A percentile compares a stretch with the other conserved stretches of the same genome.
These are phyloP conservation scores for Leptographium wingfieldii DNA, from an alignment of 2,329 filamentous ascomycete species.

Conservation along the genomic window DNA sequence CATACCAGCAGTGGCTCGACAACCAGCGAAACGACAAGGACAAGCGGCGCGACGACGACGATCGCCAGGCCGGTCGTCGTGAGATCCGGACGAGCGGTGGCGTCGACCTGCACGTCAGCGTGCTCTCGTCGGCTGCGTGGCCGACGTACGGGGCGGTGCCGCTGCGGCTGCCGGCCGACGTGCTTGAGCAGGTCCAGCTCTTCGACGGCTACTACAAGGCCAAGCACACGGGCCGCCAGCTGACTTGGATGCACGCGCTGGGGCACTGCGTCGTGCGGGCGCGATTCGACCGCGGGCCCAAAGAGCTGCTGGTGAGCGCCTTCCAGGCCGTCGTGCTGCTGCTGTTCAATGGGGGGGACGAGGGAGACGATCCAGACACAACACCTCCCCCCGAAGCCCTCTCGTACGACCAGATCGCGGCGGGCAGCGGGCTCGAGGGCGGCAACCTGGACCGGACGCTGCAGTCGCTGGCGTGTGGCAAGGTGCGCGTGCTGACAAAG, in stretches of 20 bases:
- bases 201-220: conserved; percentile 79
- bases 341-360: conserved; percentile 64
- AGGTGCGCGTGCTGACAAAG: conserved; percentile 72
- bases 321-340: conserved; percentile 87
- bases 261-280: conserved; percentile 81
- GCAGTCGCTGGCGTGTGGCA: conserved; percentile 88
- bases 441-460: conserved; percentile 77
- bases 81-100: neutral
- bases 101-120: conserved; percentile 72
- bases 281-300: conserved; percentile 63
- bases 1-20: conserved; percentile 56
- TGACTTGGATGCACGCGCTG: conserved; percentile 89
- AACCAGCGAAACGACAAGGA: conserved; percentile 27
- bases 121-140: conserved; percentile 88
- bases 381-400: conserved; percentile 41
- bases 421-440: conserved; percentile 61
- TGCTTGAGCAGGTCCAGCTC: conserved; percentile 62
- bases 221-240: conserved; percentile 77
- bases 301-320: conserved; percentile 81
- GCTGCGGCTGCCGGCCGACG: conserved; percentile 55
- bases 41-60: conserved; percentile 14
- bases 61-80: neutral
- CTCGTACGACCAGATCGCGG: conserved; percentile 62
- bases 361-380: neutral
- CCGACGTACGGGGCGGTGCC: conserved; percentile 66